Conservation (phyloP, 495 filamentous ascomycete genomes). For the Aspergillus affinis region DNA sequence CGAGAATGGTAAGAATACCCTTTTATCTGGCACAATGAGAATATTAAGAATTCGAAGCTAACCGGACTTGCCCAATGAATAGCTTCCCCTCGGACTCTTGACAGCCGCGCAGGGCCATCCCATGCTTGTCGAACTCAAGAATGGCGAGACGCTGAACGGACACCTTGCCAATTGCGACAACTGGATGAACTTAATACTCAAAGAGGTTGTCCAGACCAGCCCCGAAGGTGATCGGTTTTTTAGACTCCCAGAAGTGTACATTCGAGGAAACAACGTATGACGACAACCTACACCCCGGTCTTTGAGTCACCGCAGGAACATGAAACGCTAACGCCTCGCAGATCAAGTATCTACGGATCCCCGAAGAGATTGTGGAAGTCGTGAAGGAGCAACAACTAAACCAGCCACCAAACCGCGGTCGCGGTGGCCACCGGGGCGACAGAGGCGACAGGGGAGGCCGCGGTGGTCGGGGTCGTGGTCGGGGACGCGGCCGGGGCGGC, state of each 20-base stretch:
- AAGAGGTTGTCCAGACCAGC: conserved; percentile 97
- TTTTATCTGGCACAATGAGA: neutral
- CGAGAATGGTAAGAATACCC: conserved; percentile 10
- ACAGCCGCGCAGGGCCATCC: conserved; percentile 96
- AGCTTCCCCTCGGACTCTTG: conserved; percentile 91
- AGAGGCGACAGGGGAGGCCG: conserved; percentile 53
- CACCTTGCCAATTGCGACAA: conserved; percentile 95
- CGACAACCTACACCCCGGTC: neutral
- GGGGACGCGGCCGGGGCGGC: conserved; percentile 43
- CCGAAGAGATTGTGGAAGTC: conserved; percentile 90
- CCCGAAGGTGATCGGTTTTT: conserved; percentile 93
- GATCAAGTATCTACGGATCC: conserved; percentile 98
- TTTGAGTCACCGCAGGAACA: neutral
- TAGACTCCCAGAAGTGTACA: conserved; percentile 87
- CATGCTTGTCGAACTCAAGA: conserved; percentile 99
- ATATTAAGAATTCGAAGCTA: neutral
- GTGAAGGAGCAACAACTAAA: conserved; percentile 83
- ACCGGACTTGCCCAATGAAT: conserved; percentile 12
- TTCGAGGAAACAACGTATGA: conserved; percentile 92
- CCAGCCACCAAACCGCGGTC: conserved; percentile 66
- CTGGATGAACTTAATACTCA: conserved; percentile 98
- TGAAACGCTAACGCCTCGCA: conserved; percentile 33
- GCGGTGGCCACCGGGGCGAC: conserved; percentile 67
- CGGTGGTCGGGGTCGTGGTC: conserved; percentile 54
- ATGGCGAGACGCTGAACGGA: conserved; percentile 95